Evolutionary conservation across 1,139 yeast species (phyloP).

Genomic region (Sugiyamaella japonica): DNA sequence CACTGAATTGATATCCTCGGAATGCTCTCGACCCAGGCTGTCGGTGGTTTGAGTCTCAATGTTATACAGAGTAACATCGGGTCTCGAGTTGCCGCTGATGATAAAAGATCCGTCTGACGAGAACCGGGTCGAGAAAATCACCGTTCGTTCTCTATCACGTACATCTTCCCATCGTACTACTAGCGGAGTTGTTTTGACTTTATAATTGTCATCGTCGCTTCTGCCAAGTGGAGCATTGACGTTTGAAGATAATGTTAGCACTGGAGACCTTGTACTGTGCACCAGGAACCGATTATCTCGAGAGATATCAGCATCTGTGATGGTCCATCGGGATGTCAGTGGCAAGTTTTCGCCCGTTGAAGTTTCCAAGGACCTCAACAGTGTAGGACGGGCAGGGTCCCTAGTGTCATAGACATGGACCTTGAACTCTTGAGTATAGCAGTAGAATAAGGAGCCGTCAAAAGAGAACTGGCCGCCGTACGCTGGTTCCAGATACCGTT

Average conservation of each 20-base stretch:
- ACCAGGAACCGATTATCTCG: constrained; percentile 28
- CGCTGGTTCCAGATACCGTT: constrained; percentile 29
- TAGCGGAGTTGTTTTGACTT: constrained; percentile 1
- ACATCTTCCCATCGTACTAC: constrained; percentile 8
- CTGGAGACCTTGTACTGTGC: constrained; percentile 20
- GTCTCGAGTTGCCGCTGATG: constrained; percentile 32
- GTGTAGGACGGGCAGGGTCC: constrained; percentile 28
- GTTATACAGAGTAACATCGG: constrained; percentile 21
- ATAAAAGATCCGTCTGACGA: constrained; percentile 29
- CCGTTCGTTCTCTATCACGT: constrained; percentile 16
- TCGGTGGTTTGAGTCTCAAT: constrained; percentile 20
- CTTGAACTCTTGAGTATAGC: constrained; percentile 35
- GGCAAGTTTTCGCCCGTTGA: constrained; percentile 21
- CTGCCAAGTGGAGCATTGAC: not conserved
- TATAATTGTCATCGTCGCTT: not conserved
- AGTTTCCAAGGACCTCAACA: constrained; percentile 24
- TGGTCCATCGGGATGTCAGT: constrained; percentile 34
- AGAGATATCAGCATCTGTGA: constrained; percentile 36
- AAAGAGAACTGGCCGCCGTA: constrained; percentile 37
- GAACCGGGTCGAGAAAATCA: constrained; percentile 29
- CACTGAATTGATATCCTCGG: constrained; percentile 52
- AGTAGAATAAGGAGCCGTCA: constrained; percentile 35
- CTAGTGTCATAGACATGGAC: constrained; percentile 32
- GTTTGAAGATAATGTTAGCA: constrained; percentile 16
- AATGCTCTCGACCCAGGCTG: constrained; percentile 19